These are phyloP conservation scores for Martiniozyma abietophila DNA, from an alignment of 805 yeast species.

Conservation along the genomic window DNA sequence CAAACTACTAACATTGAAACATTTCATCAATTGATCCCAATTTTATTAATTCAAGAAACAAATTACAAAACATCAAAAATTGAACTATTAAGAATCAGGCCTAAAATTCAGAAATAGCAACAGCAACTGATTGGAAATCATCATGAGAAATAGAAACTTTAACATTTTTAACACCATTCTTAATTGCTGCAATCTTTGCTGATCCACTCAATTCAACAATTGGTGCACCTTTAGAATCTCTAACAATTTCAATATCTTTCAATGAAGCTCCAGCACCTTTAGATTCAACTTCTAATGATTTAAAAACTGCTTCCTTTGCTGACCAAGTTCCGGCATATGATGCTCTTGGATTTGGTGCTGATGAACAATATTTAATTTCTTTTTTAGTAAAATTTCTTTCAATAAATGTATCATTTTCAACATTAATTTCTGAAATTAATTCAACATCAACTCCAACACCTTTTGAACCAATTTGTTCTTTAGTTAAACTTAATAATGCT, in stretches of 20 bases:
- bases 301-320: constrained; percentile 98
- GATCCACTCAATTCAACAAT: constrained; percentile 64
- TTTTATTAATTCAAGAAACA: too few species aligned
- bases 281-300: constrained; percentile 80
- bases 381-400: constrained; percentile 82
- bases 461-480: constrained; percentile 33
- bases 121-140: constrained; percentile 95
- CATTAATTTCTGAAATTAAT: constrained; percentile 68
- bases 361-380: constrained; percentile 71
- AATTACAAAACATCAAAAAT: too few species aligned
- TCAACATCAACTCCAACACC: constrained; percentile 98
- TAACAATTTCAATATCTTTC: constrained; percentile 79
- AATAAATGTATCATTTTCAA: constrained; percentile 83
- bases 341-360: constrained; percentile 72
- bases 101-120: constrained; percentile 65
- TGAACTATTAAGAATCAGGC: not conserved
- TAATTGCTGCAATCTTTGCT: constrained; percentile 65
- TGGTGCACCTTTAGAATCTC: constrained; percentile 74
- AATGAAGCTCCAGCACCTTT: constrained; percentile 94
- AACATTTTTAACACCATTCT: constrained; percentile 59
- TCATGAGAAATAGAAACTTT: constrained; percentile 93
- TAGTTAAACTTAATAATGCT: constrained; percentile 49
- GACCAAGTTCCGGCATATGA: constrained; percentile 98
- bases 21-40: too few species aligned
- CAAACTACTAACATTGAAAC: too few species aligned